Evolutionary conservation across 177 flowering plant species (phyloP).

Genomic region (Vitis hybrid): DNA sequence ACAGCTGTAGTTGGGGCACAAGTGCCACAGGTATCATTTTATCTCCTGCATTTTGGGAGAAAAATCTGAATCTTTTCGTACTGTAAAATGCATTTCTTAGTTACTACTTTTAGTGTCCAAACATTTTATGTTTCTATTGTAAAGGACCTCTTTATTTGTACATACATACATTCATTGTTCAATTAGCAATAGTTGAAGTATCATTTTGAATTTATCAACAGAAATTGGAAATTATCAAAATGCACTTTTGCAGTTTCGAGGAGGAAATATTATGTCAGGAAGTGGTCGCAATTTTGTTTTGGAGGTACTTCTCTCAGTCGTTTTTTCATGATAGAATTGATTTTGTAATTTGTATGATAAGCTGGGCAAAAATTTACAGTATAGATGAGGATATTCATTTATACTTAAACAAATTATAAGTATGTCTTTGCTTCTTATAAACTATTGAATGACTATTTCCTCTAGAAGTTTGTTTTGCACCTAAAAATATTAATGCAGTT

Average conservation of each 20-base stretch:
- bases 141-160: no score
- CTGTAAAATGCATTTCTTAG: no score
- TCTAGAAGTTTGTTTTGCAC: no score
- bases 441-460: neutral
- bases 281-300: constrained; percentile 40
- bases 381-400: neutral
- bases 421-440: neutral
- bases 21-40: constrained; percentile 46
- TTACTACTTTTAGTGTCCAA: no score
- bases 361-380: neutral
- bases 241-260: constrained; percentile 29
- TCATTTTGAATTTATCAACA: neutral
- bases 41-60: neutral
- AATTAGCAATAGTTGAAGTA: neutral
- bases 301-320: constrained; percentile 31
- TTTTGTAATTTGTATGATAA: neutral
- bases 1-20: constrained; percentile 50
- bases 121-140: no score
- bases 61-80: neutral
- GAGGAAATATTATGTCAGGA: constrained; percentile 34
- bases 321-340: neutral
- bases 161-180: neutral
- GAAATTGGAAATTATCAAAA: neutral
- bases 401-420: neutral
- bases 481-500: no score